These are phyloP conservation scores for Talaromyces albobiverticillius DNA, from an alignment of 2,329 filamentous ascomycete genomes.

Conservation along the genomic window DNA sequence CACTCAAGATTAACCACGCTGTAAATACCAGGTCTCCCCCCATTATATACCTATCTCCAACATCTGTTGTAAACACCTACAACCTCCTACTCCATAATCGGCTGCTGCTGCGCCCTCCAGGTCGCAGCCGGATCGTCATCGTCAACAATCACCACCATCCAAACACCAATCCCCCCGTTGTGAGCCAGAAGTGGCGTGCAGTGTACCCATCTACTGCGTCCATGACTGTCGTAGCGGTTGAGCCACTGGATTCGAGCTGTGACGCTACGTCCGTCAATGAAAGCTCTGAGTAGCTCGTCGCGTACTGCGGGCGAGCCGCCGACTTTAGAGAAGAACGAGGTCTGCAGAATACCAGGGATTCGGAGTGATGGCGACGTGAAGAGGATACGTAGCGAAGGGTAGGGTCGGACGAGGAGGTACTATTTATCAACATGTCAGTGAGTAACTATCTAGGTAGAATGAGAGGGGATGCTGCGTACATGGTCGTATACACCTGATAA, in stretches of 20 bases:
- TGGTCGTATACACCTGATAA: conserved; percentile 54
- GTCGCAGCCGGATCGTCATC: conserved; percentile 49
- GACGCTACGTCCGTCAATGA: conserved; percentile 66
- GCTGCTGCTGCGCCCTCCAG: background rate
- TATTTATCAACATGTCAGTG: conserved; percentile 15
- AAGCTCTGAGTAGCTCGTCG: conserved; percentile 56
- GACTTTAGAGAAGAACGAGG: conserved; percentile 46
- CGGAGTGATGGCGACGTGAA: conserved; percentile 68
- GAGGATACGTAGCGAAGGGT: conserved; percentile 63
- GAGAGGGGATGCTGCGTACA: conserved; percentile 37
- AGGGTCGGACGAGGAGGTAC: conserved; percentile 52
- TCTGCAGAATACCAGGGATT: conserved; percentile 65
- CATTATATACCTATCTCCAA: no score
- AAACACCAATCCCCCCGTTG: conserved; percentile 68
- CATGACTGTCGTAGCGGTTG: conserved; percentile 51
- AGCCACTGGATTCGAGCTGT: conserved; percentile 75
- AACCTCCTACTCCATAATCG: conserved; percentile 5
- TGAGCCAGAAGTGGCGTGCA: conserved; percentile 69
- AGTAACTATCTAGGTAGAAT: background rate
- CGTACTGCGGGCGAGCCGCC: conserved; percentile 51
- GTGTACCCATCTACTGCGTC: conserved; percentile 70
- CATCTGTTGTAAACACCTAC: background rate
- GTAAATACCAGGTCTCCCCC: no score
- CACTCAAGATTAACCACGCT: no score
- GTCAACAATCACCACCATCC: conserved; percentile 74